Evolutionary conservation across 179 eudicot genomes (phyloP).

Genomic region (Sideroxylon spinosum): DNA sequence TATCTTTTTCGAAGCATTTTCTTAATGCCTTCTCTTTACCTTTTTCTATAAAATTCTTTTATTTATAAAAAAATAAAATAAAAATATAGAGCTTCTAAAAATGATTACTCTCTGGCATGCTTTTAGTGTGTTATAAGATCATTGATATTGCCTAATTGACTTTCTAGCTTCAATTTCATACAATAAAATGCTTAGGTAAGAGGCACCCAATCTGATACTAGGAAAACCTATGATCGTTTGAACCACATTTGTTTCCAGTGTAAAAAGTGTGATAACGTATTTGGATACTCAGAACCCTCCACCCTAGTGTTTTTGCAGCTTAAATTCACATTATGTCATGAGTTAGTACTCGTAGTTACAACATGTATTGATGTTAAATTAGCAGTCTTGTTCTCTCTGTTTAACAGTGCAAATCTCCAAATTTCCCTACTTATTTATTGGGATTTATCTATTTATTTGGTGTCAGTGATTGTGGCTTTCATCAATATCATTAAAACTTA

Average conservation of each 20-base stretch:
- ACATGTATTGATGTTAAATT: not conserved
- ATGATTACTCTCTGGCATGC: not conserved
- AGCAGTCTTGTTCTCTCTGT: not conserved
- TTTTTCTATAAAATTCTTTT: too few relatives aligned
- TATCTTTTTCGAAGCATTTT: too few relatives aligned
- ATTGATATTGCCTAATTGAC: not conserved
- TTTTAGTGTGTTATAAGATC: not conserved
- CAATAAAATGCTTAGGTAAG: not conserved
- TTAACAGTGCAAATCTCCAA: not conserved
- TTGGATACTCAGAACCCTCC: not conserved
- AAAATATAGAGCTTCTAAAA: conserved; percentile 2
- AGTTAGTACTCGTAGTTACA: not conserved
- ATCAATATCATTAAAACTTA: not conserved
- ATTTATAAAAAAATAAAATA: too few relatives aligned
- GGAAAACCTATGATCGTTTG: too few relatives aligned
- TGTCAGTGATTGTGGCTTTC: not conserved
- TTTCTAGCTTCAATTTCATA: not conserved
- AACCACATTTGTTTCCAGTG: too few relatives aligned
- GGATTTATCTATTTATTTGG: conserved; percentile 11
- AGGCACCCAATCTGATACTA: not conserved
- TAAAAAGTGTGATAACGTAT: not conserved
- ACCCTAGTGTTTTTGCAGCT: not conserved
- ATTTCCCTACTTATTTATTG: not conserved
- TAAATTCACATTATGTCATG: not conserved
- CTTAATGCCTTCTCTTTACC: too few relatives aligned